Evolutionary conservation across 139 green algal genomes (phyloP).

Genomic region (Chloropicon primus): DNA sequence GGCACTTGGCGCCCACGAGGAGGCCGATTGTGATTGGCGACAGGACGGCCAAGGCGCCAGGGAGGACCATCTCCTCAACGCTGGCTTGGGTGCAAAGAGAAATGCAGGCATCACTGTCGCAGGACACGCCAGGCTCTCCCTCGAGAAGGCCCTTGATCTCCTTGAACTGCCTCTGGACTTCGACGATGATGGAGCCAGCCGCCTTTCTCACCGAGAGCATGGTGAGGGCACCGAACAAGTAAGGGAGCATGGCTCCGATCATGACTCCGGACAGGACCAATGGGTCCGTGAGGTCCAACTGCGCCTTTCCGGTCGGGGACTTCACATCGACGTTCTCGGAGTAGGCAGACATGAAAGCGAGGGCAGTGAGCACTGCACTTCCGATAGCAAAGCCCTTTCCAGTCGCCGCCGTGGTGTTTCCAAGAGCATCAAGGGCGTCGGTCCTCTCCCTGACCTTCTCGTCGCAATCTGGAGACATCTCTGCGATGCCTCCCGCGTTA

Average conservation of each 20-base stretch:
- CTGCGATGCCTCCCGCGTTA: slow-evolving; percentile 59
- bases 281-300: slow-evolving; percentile 3
- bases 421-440: slow-evolving; percentile 45
- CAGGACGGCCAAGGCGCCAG: slow-evolving; percentile 36
- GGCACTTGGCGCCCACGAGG: neutral
- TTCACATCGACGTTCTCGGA: slow-evolving; percentile 7
- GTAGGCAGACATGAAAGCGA: slow-evolving; percentile 12
- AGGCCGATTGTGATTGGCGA: slow-evolving; percentile 32
- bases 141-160: slow-evolving; percentile 31
- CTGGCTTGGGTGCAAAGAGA: slow-evolving; percentile 32
- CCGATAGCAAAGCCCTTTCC: slow-evolving; percentile 61
- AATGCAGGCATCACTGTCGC: slow-evolving; percentile 39
- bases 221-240: slow-evolving; percentile 28
- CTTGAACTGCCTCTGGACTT: slow-evolving; percentile 44
- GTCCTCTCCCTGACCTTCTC: slow-evolving; percentile 38
- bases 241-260: slow-evolving; percentile 47
- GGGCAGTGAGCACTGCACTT: slow-evolving; percentile 32
- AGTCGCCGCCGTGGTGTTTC: slow-evolving; percentile 28
- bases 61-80: slow-evolving; percentile 47
- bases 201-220: slow-evolving; percentile 26
- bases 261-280: slow-evolving; percentile 18
- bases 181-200: slow-evolving; percentile 36
- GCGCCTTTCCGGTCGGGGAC: neutral
- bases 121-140: slow-evolving; percentile 13
- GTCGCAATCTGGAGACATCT: slow-evolving; percentile 34